These are phyloP conservation scores for Linanthus parryae DNA, from an alignment of 148 eudicot genomes.

Conservation along the genomic window DNA sequence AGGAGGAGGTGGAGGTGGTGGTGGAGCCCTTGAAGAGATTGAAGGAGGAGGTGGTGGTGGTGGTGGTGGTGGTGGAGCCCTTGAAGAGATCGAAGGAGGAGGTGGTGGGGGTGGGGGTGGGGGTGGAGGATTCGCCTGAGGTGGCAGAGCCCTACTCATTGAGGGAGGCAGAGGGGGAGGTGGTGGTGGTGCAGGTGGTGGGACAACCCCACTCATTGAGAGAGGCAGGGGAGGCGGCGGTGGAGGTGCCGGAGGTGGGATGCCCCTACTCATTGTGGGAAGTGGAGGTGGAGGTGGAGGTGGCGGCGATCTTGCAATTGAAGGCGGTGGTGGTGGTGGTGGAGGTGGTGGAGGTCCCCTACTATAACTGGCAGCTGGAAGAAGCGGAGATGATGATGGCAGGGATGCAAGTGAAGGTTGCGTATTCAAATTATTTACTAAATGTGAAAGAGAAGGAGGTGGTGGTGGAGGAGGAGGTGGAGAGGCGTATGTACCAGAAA, in stretches of 20 bases:
- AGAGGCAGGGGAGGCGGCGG: constrained; percentile 2
- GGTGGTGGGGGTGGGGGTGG: constrained; percentile 5
- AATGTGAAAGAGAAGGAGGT: too few species aligned
- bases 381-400: too few species aligned
- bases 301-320: not conserved
- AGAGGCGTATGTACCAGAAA: constrained; percentile 15
- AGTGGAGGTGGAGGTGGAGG: constrained; percentile 6
- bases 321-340: constrained; percentile 6
- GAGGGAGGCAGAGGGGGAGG: constrained; percentile 1
- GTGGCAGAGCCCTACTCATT: too few species aligned
- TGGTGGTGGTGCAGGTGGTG: not conserved
- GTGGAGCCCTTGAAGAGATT: too few species aligned
- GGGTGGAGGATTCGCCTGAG: not conserved
- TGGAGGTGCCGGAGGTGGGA: constrained; percentile 3
- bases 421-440: too few species aligned
- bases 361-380: too few species aligned
- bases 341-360: constrained; percentile 2
- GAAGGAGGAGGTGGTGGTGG: too few species aligned
- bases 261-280: not conserved
- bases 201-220: not conserved
- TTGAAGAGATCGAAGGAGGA: too few species aligned
- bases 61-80: too few species aligned
- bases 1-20: too few species aligned
- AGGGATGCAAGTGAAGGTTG: too few species aligned
- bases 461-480: constrained; percentile 19